phyloP scores from a whole-genome alignment of 2,329 filamentous ascomycete genomes.

The Pestalotiopsis fici region DNA sequence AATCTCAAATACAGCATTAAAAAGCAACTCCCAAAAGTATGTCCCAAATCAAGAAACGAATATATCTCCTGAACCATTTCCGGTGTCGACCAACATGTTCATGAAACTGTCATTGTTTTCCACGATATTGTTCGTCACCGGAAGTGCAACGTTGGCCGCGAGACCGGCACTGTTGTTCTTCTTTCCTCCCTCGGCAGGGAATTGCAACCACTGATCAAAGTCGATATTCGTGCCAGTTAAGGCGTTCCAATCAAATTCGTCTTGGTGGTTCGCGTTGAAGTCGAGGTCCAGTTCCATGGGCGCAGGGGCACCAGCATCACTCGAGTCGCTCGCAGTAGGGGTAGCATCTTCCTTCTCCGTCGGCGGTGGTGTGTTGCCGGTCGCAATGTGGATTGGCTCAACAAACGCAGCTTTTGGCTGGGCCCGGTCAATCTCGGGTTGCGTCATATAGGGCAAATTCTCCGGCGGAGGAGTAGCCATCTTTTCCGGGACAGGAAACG shows the following conservation, averaged over 20 bases:
- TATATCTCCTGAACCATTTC: not conserved
- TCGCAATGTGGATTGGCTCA: conserved; percentile 25
- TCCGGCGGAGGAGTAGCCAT: conserved; percentile 56
- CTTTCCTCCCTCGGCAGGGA: conserved; percentile 48
- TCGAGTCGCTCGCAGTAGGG: conserved; percentile 44
- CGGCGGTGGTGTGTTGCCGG: conserved; percentile 43
- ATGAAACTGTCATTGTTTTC: conserved; percentile 1
- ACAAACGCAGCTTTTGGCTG: conserved; percentile 19
- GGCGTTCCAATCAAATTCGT: conserved; percentile 56
- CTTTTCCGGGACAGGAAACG: conserved; percentile 23
- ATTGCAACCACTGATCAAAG: conserved; percentile 61
- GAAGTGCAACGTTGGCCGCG: not conserved
- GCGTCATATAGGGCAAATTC: conserved; percentile 41
- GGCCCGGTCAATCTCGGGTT: conserved; percentile 25
- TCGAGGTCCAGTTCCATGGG: conserved; percentile 47
- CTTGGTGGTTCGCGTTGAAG: conserved; percentile 39
- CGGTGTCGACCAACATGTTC: conserved; percentile 2
- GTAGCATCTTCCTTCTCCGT: conserved; percentile 43
- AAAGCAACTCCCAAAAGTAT: not conserved
- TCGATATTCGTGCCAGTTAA: conserved; percentile 55
- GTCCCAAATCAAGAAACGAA: conserved; percentile 1
- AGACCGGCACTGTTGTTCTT: not conserved
- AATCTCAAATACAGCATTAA: not conserved
- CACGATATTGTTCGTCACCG: not conserved
- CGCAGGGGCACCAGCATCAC: conserved; percentile 34